Evolutionary conservation across 805 yeast genomes (phyloP), one percentile per base, ranked within the genome.

Genomic region (Metschnikowia similis): DNA sequence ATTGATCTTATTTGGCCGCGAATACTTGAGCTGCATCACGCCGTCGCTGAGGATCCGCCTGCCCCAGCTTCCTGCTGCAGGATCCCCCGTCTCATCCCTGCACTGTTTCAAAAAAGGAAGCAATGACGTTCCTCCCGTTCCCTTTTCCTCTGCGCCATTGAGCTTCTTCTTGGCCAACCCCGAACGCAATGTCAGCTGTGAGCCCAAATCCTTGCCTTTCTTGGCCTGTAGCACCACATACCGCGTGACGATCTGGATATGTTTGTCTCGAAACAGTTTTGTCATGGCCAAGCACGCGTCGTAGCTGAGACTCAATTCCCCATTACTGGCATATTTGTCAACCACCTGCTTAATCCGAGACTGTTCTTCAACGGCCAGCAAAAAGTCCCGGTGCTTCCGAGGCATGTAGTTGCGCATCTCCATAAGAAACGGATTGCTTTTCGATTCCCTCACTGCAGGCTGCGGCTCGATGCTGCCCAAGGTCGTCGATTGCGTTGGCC

Each of bases 401-500:
- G 98, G 98, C 98, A 91, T 91, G 67, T 91, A 91, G 10, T 70
- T 61, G 60, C 92, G 79, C 97, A 91, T 91, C 53, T 87, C 92
- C 52, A 78, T 72, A 78, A 91, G 83, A 61, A 87, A 91, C 45
- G 78, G 55, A 64, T 71, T 72, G 66, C 66, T 32, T 66, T 66
- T 34, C 26, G 35, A 13, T 9, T 41, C 21, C 21, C 4, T 21
- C 0, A 21, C 21, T 5, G 21, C 21, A 21, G 21, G 4, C 21
- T 21, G 21, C 21, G 21, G 21, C 5, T 21, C 21, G 21, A 4
- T 21, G 21, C 21, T 21, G 21, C 7, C 17, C 45, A 60, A 51
- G 21, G 47, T 30, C 26, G 35, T 31, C 13, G 36, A 35, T 1
- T 31, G 31, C 8, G 35, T 43, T 0, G 62, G 74, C 49, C 84